Conservation (phyloP, 768 basidiomycete species). For the Termitomyces titanicus region DNA sequence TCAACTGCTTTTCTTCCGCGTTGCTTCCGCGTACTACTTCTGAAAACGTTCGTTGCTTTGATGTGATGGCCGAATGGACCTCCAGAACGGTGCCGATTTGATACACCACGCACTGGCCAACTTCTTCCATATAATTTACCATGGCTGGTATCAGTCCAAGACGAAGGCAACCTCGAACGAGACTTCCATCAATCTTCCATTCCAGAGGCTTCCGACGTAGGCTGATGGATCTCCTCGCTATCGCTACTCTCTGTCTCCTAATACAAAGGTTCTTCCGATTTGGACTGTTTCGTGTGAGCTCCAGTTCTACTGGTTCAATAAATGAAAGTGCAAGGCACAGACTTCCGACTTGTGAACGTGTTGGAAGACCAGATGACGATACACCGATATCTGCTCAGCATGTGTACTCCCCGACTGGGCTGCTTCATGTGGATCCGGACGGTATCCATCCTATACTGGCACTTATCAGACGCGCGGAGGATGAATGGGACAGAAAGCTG, state of each 20-base stretch:
- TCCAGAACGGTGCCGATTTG: not conserved
- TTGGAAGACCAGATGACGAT: conserved; percentile 9
- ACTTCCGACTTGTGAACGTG: not conserved
- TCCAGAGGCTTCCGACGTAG: not conserved
- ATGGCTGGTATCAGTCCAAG: not conserved
- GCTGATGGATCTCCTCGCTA: not conserved
- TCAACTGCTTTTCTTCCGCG: too few relatives aligned
- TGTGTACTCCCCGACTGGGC: conserved; percentile 16
- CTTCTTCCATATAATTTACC: too few relatives aligned
- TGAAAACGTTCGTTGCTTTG: too few relatives aligned
- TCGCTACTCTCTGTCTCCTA: not conserved
- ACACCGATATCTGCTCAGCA: conserved; percentile 15
- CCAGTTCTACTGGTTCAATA: too few relatives aligned
- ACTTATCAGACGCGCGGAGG: conserved; percentile 64
- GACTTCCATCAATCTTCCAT: not conserved
- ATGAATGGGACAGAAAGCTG: conserved; percentile 50
- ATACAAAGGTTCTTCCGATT: not conserved
- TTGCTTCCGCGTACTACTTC: too few relatives aligned
- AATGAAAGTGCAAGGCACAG: not conserved
- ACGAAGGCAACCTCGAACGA: not conserved
- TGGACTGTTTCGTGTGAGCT: not conserved
- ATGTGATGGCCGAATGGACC: not conserved
- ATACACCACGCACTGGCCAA: too few relatives aligned
- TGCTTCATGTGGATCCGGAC: conserved; percentile 23
- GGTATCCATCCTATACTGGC: conserved; percentile 61